phyloP scores from a whole-genome alignment of 2,329 filamentous ascomycete species.

The Alternaria triticimaculans region DNA sequence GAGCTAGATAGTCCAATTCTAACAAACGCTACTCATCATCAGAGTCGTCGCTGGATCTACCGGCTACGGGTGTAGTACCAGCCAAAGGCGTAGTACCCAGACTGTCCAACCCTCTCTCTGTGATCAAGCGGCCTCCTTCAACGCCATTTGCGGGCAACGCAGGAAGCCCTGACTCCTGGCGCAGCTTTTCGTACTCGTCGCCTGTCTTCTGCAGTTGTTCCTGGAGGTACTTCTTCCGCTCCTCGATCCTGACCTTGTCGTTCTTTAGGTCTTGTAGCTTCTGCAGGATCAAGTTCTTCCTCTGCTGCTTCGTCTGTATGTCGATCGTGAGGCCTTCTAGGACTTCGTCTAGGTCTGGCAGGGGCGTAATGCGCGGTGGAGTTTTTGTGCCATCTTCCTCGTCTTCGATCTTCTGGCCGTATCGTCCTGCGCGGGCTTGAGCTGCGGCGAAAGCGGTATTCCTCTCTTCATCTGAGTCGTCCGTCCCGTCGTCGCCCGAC shows the following conservation, averaged over 20 bases:
- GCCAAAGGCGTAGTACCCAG: conserved; percentile 45
- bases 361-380: conserved; percentile 75
- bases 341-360: conserved; percentile 75
- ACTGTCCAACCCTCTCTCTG: conserved; percentile 46
- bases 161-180: conserved; percentile 55
- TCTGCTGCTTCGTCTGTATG: conserved; percentile 66
- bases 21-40: conserved; percentile 34
- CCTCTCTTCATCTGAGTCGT: conserved; percentile 67
- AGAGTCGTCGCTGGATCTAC: conserved; percentile 31
- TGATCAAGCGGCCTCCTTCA: conserved; percentile 36
- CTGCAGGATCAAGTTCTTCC: conserved; percentile 64
- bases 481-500: conserved; percentile 72
- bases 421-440: conserved; percentile 87
- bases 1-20: background rate
- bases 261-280: conserved; percentile 70
- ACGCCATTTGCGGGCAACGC: conserved; percentile 37
- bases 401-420: conserved; percentile 61
- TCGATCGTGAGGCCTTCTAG: conserved; percentile 68
- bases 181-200: conserved; percentile 69
- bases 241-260: conserved; percentile 72
- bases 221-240: conserved; percentile 81
- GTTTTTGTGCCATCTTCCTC: conserved; percentile 59
- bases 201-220: conserved; percentile 80
- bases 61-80: conserved; percentile 41
- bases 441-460: conserved; percentile 85